Percentiles rank a stretch among this genome's conserved stretches.
These are phyloP conservation scores for Nakaseomyces nivariensis DNA, from an alignment of 1,139 yeast species.

Conservation along the genomic window DNA sequence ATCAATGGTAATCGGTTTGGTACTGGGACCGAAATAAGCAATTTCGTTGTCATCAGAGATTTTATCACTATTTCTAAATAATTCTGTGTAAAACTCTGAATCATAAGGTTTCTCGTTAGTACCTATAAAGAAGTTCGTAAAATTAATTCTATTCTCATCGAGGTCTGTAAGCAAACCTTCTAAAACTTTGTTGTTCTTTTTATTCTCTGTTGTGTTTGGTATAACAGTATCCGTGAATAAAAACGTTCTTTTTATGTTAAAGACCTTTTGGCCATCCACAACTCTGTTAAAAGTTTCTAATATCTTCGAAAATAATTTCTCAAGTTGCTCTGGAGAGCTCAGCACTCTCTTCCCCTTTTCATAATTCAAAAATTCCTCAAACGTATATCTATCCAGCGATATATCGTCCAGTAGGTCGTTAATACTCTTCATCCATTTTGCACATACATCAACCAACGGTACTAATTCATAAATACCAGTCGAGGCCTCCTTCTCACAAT, in stretches of 20 bases:
- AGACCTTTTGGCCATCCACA: slow-evolving; percentile 29
- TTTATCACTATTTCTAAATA: slow-evolving; percentile 31
- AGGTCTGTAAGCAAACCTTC: slow-evolving; percentile 55
- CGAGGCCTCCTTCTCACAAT: slow-evolving; percentile 31
- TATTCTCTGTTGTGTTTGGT: slow-evolving; percentile 36
- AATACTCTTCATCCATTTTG: slow-evolving; percentile 33
- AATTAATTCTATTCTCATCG: slow-evolving; percentile 40
- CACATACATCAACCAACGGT: slow-evolving; percentile 34
- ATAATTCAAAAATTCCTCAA: slow-evolving; percentile 23
- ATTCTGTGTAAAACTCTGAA: slow-evolving; percentile 44
- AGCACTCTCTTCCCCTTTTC: slow-evolving; percentile 16
- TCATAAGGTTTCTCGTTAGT: slow-evolving; percentile 36
- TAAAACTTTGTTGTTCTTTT: slow-evolving; percentile 34
- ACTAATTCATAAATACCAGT: slow-evolving; percentile 32
- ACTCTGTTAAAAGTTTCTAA: slow-evolving; percentile 32
- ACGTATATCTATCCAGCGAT: slow-evolving; percentile 10
- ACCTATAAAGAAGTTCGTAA: slow-evolving; percentile 58
- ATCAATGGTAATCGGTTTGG: slow-evolving; percentile 37
- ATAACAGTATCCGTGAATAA: slow-evolving; percentile 52
- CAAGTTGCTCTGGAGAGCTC: slow-evolving; percentile 14
- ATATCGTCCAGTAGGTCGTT: slow-evolving; percentile 32
- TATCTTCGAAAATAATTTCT: slow-evolving; percentile 29
- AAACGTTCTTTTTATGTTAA: slow-evolving; percentile 37
- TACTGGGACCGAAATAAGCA: slow-evolving; percentile 29
- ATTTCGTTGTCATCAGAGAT: slow-evolving; percentile 7